Base-by-base conservation (phyloP, 495 filamentous ascomycete species). In the Aspergillus sparsus region DNA sequence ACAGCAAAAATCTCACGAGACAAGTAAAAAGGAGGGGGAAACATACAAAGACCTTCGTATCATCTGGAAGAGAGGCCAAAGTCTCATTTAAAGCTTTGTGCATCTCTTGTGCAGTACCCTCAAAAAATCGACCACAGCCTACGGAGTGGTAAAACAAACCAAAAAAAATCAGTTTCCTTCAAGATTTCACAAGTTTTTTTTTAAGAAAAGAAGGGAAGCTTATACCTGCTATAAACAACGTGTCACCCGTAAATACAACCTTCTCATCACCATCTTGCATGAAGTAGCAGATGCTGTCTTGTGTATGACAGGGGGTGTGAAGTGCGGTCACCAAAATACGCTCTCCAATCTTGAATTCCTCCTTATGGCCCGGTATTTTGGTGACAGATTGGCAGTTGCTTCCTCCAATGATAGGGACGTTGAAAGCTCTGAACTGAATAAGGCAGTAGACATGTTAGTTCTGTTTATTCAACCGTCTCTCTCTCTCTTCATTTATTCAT, bases 121-220 rank as follows among this genome's bases (percentile, higher is more conserved):
- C 94, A 67, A 98, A 98, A 80, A 98, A 98, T 45, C 87, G 86
- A n/a, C 94, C 94, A 70, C 94, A 98, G 27, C 93, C 92, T 93
- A 59, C 7, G 5, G 27, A 47, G 27, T 47, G 3, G 15, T 42
- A 15, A 42, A 42, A 21, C 44, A 47, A 18, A 5, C 44, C 6
- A 51, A 16, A 57, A 36, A 13, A 57, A 31, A 45, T 45, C 18
- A 55, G 8, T 13, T 54, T 18, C 18, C 15, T 16, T 53, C 57
- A 47, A 61, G 55, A 16, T 27, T 27, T 27, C 21, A 27, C 21
- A 1, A 1, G 1, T 27, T 27, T 27, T 27, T 3, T 27, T 27
- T 27, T 27, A 42, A 33, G 9, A 15, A 27, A 52, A n/a, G 8
- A 67, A 15, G 36, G 41, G 34, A 6, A 42, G 53, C 49, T 62